Base-by-base conservation (phyloP, 1,284 basidiomycete genomes). In the Cryptococcus sp. region DNA sequence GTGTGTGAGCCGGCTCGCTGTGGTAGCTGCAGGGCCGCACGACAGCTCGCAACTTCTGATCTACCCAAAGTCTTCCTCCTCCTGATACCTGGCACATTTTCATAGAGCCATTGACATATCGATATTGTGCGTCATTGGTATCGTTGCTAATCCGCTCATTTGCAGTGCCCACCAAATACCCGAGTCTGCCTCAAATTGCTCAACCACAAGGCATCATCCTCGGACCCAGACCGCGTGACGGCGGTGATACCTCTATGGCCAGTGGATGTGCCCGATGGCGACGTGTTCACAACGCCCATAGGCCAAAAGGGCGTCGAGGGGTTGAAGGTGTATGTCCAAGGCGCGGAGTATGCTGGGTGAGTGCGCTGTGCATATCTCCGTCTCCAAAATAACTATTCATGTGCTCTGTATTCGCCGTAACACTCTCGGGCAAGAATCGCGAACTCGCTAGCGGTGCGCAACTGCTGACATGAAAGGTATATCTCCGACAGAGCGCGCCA, bases 231-330 rank as follows among this genome's bases (percentile, higher is more conserved):
- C 22, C 61, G 78, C 43, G 68, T 79, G 7, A 73, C 73, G 1
- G 65, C 73, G 10, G 78, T 79, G 46, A 71, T 79, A 27, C 76
- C 78, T 0, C 55, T 80, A 50, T 79, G 76, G 74, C 54, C 61
- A 5, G 65, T 51, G 1, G 68, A 71, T 45, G 60, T 65, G 13
- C 51, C 72, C 3, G 73, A 73, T 10, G 60, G 58, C 3, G 65
- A 72, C 40, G 55, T 72, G 38, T 60, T 39, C 42, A 52, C 62
- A 8, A 62, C 55, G 15, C 57, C 71, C 1, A 59, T 68, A 53
- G 65, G 67, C 10, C 58, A 67, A 40, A 62, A 67, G 16, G 69
- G 68, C 13, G 57, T 65, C 38, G 68, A 70, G 23, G 73, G 75
- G 15, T 17, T 76, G 30, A 63, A 62, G 48, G 60, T 79, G 20